Conservation (phyloP, 352 stramenopile genomes). For the Plasmopara viticola region DNA sequence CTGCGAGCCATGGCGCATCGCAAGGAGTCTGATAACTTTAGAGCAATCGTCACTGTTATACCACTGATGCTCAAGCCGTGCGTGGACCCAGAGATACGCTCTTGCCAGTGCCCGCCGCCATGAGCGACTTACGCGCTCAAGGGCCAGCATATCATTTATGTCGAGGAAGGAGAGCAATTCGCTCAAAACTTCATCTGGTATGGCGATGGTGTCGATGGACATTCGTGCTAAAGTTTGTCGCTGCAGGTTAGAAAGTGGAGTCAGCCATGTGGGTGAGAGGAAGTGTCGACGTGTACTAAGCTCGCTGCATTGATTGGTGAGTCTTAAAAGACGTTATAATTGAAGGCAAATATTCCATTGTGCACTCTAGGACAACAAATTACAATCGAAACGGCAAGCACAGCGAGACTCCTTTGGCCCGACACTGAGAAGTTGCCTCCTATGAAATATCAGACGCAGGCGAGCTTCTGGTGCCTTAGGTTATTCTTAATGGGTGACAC, state of each 20-base stretch:
- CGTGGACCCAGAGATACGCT: slow-evolving; percentile 26
- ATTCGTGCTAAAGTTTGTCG: slow-evolving; percentile 8
- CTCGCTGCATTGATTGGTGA: slow-evolving; percentile 20
- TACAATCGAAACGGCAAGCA: not conserved
- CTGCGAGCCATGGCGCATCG: slow-evolving; percentile 31
- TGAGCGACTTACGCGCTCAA: slow-evolving; percentile 35
- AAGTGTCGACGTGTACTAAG: slow-evolving; percentile 12
- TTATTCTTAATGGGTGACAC: too few species aligned
- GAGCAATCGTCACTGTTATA: slow-evolving; percentile 23
- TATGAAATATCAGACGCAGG: too few species aligned
- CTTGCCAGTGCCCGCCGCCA: slow-evolving; percentile 32
- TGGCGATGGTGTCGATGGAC: slow-evolving; percentile 9
- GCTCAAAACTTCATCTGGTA: slow-evolving; percentile 17
- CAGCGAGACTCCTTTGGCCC: too few species aligned
- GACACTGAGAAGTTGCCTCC: too few species aligned
- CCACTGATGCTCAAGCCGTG: slow-evolving; percentile 31
- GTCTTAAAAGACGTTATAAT: slow-evolving; percentile 4
- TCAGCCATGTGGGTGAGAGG: slow-evolving; percentile 1
- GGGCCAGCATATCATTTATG: slow-evolving; percentile 41
- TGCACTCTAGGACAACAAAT: not conserved
- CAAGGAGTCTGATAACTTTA: slow-evolving; percentile 23
- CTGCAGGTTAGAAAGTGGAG: slow-evolving; percentile 16
- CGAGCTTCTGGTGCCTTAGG: too few species aligned
- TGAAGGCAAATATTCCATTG: not conserved
- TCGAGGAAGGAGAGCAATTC: slow-evolving; percentile 47